phyloP scores from a whole-genome alignment of 176 grass and related monocot genomes.

The Guadua angustifolia region DNA sequence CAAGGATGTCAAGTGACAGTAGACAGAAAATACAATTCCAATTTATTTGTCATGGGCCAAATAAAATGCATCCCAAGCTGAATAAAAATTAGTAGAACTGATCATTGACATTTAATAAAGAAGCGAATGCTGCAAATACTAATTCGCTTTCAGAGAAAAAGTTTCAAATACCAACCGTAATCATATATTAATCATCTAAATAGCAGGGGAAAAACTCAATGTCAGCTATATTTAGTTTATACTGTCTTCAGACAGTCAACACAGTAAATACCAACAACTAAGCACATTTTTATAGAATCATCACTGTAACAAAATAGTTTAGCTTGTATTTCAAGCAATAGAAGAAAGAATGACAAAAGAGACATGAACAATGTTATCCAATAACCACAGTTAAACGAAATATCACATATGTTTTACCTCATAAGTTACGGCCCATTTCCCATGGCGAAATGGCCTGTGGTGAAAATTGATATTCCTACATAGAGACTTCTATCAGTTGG shows the following conservation, averaged over 20 bases:
- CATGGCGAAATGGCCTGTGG: constrained; percentile 68
- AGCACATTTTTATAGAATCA: neutral
- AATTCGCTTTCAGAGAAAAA: neutral
- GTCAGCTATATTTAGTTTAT: neutral
- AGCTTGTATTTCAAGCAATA: neutral
- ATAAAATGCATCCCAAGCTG: neutral
- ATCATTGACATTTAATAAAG: neutral
- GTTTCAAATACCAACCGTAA: too few relatives aligned
- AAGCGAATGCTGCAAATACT: neutral
- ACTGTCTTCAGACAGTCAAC: neutral
- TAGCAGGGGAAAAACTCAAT: neutral
- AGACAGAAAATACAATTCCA: neutral
- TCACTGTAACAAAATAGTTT: neutral
- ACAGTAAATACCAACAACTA: neutral
- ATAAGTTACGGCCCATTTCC: constrained; percentile 89
- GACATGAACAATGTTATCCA: constrained; percentile 26
- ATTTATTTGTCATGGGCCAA: neutral
- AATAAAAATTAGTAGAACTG: neutral
- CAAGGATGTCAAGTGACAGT: neutral
- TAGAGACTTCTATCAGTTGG: constrained; percentile 73
- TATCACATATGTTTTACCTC: constrained; percentile 56
- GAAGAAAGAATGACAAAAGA: constrained; percentile 10
- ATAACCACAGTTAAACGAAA: constrained; percentile 27
- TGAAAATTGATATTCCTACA: constrained; percentile 74
- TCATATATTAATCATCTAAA: neutral